Percentiles rank a stretch among this genome's conserved stretches.
phyloP scores from a whole-genome alignment of 2,329 filamentous ascomycete genomes.

The Drechslerella coelobrocha region DNA sequence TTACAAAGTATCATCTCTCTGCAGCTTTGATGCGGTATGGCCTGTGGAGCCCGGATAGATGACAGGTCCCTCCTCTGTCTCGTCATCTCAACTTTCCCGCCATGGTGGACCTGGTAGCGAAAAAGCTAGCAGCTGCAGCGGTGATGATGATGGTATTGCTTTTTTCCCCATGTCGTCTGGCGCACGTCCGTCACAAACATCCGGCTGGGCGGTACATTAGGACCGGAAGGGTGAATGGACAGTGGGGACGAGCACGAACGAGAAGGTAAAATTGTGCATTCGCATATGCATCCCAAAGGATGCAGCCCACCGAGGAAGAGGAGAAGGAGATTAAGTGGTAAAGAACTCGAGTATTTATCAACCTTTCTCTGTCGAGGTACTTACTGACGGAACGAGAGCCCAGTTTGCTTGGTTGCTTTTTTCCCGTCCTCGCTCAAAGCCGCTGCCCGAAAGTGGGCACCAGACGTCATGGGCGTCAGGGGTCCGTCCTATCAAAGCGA shows the following conservation, averaged over 20 bases:
- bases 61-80: background rate
- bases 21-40: background rate
- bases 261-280: too few relatives aligned
- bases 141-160: background rate
- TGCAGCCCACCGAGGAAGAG: too few relatives aligned
- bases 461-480: constrained; percentile 47
- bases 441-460: constrained; percentile 44
- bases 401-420: constrained; percentile 39
- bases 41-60: background rate
- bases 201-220: too few relatives aligned
- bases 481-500: constrained; percentile 25
- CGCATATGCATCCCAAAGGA: too few relatives aligned
- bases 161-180: background rate
- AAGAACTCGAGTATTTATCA: too few relatives aligned
- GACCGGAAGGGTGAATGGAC: too few relatives aligned
- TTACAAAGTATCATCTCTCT: background rate
- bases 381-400: too few relatives aligned
- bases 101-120: background rate
- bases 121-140: background rate
- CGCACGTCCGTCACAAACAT: background rate
- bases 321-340: too few relatives aligned
- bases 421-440: constrained; percentile 27
- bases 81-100: background rate
- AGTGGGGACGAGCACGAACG: too few relatives aligned
- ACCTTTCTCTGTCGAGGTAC: too few relatives aligned